These are phyloP conservation scores for Babesia divergens DNA, from an alignment of 169 alveolate species.

Conservation along the genomic window DNA sequence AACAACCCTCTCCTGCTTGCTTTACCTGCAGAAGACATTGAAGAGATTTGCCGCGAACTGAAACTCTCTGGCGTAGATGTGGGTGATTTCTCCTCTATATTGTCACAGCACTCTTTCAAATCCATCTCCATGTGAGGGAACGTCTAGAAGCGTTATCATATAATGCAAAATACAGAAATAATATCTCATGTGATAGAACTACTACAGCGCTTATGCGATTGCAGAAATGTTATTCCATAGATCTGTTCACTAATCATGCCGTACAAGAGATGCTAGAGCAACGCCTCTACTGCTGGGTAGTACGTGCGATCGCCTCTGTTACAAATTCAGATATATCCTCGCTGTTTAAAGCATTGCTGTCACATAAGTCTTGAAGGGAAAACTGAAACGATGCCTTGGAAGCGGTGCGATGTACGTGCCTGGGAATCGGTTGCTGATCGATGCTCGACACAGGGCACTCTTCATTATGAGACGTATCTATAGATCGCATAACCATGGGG, in stretches of 20 bases:
- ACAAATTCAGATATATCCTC: slow-evolving; percentile 59
- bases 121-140: too few species aligned
- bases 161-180: too few species aligned
- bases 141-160: too few species aligned
- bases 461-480: too few species aligned
- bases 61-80: background rate
- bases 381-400: slow-evolving; percentile 35
- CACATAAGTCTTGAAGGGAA: slow-evolving; percentile 48
- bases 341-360: slow-evolving; percentile 29
- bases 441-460: background rate
- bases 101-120: slow-evolving; percentile 12
- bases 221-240: too few species aligned
- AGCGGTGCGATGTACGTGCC: slow-evolving; percentile 42
- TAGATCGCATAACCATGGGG: too few species aligned
- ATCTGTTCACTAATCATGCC: background rate
- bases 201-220: too few species aligned
- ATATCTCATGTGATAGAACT: too few species aligned
- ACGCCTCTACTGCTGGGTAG: slow-evolving; percentile 1
- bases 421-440: background rate
- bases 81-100: slow-evolving; percentile 34
- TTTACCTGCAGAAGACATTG: background rate
- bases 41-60: background rate
- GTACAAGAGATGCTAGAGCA: too few species aligned
- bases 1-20: slow-evolving; percentile 32
- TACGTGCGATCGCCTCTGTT: slow-evolving; percentile 51